These are phyloP conservation scores for Stellera chamaejasme DNA, from an alignment of 345 rosid species.

Conservation along the genomic window DNA sequence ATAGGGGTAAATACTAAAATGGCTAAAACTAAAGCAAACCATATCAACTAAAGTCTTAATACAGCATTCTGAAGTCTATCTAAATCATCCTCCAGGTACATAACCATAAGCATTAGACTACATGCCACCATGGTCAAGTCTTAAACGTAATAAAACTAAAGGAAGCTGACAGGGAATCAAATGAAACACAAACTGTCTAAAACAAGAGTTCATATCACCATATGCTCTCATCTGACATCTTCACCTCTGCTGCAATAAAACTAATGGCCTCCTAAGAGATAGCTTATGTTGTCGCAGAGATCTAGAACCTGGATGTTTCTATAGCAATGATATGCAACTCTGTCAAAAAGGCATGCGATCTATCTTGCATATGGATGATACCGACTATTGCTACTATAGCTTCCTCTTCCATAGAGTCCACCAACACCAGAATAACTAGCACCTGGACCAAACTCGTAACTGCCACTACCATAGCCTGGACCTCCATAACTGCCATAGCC, in stretches of 20 bases:
- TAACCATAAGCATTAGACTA: too few species aligned
- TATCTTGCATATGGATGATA: conserved; percentile 95
- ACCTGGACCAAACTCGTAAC: conserved; percentile 78
- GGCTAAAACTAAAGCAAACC: too few species aligned
- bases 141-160: too few species aligned
- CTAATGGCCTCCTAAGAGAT: too few species aligned
- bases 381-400: conserved; percentile 93
- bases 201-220: too few species aligned
- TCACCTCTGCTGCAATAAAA: too few species aligned
- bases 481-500: conserved; percentile 39
- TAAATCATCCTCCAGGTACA: conserved; percentile 20
- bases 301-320: conserved; percentile 41
- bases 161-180: too few species aligned
- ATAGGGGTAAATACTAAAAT: too few species aligned
- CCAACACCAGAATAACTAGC: conserved; percentile 76
- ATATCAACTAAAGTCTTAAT: too few species aligned
- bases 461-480: conserved; percentile 61
- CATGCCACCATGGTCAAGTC: too few species aligned
- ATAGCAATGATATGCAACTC: conserved; percentile 34
- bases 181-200: too few species aligned
- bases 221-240: too few species aligned
- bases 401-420: conserved; percentile 76
- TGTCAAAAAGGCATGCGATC: conserved; percentile 23
- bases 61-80: conserved; percentile 19
- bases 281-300: background rate